Evolutionary conservation across 345 rosid species (phyloP), one percentile per base, ranked within the genome.

Genomic region (Kandelia obovata): DNA sequence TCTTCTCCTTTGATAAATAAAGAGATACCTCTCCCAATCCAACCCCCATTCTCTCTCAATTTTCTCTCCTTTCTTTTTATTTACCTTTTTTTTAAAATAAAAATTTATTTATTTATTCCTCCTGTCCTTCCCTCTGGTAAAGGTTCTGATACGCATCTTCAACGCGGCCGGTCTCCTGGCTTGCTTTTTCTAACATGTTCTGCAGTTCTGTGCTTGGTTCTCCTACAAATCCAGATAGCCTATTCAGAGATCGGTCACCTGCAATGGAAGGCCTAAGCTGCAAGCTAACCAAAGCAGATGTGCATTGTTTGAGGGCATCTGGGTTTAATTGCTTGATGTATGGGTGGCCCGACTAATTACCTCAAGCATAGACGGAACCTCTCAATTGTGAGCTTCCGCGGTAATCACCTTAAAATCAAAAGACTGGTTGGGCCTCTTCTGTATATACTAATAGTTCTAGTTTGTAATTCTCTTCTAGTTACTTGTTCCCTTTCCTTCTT

Each of bases 301-400:
- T 27, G 79, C 85, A 46, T 61, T 90, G 73, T 90, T 86, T 67
- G 58, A 64, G 0, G 96, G 96, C 19, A 67, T 77, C 57, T 92
- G 98, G 98, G 87, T 92, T 85, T 68, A 88, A 95, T 70, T 95
- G 99, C 67, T 88, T 84, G 64, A 80, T 83, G 79, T 79, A 82
- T 64, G 99, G 99, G 26, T 84, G 99, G 47, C 96, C 97, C 2
- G 99, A 95, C 96, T 21, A 84, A 82, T 11, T 95, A 92, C 71
- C 96, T 88, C 79, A 86, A 83, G 72, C 92, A 89, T 62, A 83
- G 96, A 70, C 88, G 99, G 99, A 75, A 86, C 98, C 99, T 5
- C 81, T 88, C 58, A 75, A 84, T 73, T 90, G 99, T 68, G 83
- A 87, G 74, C 88, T 95, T 43, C 98, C 98, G 2, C 86, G 96